A percentile compares a stretch with the other conserved stretches of the same genome.
These are phyloP conservation scores for Phytopythium delawarense DNA, from an alignment of 352 stramenopile genomes.

Conservation along the genomic window DNA sequence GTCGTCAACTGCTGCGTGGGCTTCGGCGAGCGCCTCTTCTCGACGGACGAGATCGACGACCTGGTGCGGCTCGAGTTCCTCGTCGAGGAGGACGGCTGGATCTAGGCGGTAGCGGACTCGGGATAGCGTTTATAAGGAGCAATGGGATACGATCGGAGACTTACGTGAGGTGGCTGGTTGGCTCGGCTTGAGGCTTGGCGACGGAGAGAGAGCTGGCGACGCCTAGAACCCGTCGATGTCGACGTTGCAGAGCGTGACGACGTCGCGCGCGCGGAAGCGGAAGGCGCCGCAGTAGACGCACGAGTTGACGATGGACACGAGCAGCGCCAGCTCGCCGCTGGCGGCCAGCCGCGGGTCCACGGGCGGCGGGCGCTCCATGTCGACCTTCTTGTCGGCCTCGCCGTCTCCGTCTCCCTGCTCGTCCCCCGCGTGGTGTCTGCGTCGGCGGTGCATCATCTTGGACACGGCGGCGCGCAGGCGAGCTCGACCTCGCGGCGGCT, in stretches of 20 bases:
- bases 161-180: no score
- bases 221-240: constrained; percentile 18
- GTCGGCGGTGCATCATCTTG: neutral
- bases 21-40: constrained; percentile 53
- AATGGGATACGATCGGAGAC: no score
- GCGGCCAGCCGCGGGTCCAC: constrained; percentile 18
- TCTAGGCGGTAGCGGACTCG: constrained; percentile 25
- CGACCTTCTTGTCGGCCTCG: neutral
- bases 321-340: constrained; percentile 33
- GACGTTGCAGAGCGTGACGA: constrained; percentile 59
- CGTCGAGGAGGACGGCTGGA: constrained; percentile 80
- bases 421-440: neutral
- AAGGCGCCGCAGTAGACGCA: constrained; percentile 57
- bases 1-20: constrained; percentile 64
- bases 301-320: constrained; percentile 65
- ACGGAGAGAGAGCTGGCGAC: neutral
- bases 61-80: constrained; percentile 75
- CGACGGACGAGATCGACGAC: constrained; percentile 47
- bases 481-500: neutral
- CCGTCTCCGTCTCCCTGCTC: neutral
- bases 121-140: constrained; percentile 7
- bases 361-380: constrained; percentile 24
- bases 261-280: constrained; percentile 44
- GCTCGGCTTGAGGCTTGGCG: no score
- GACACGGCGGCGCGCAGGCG: constrained; percentile 5